Evolutionary conservation across 768 basidiomycete genomes (phyloP), one percentile per base, ranked within the genome.

Genomic region (Phylloporus scabripes): DNA sequence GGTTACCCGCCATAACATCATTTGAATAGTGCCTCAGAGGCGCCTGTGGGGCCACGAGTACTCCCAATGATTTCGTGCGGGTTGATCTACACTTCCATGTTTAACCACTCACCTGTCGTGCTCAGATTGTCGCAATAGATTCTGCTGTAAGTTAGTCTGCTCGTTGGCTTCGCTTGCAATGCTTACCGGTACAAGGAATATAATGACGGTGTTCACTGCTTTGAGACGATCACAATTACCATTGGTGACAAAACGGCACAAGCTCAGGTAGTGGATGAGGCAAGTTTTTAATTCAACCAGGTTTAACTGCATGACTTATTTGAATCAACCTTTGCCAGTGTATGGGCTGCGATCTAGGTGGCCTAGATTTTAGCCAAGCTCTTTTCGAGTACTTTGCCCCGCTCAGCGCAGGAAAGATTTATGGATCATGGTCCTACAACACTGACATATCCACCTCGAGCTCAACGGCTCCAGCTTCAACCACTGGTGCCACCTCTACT

Each of bases 241-340:
- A 58, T 66, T 56, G 59, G 49, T 60, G 74, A 52, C 4, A 71
- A 70, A 60, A 65, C 68, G 0, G 50, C 66, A 1, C 64, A 66
- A 45, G 77, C 77, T 2, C 64, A 70, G 45, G 73, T 79, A 50
- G 62, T 62, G n/a, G 77, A 78, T 46, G 56, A 66, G 59, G 76
- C 70, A 60, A 50, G 68, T 56, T n/a, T 31, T n/a, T 17, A 17
- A 40, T n/a, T 8, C 48, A 34, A 34, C 4, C 20, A 21, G 11
- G 12, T 18, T 39, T 29, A 24, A 28, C 26, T 4, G 12, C 29
- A 36, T 15, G 8, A 43, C 20, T 50, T 33, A 45, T 20, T 45
- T 26, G 34, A 46, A 17, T 23, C n/a, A 26, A 36, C 8, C 40
- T 12, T 17, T 9, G 7, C 3, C 26, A 76, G 76, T 78, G 77